Conservation (phyloP, 2,329 filamentous ascomycete genomes). For the Beauveria medogensis region DNA sequence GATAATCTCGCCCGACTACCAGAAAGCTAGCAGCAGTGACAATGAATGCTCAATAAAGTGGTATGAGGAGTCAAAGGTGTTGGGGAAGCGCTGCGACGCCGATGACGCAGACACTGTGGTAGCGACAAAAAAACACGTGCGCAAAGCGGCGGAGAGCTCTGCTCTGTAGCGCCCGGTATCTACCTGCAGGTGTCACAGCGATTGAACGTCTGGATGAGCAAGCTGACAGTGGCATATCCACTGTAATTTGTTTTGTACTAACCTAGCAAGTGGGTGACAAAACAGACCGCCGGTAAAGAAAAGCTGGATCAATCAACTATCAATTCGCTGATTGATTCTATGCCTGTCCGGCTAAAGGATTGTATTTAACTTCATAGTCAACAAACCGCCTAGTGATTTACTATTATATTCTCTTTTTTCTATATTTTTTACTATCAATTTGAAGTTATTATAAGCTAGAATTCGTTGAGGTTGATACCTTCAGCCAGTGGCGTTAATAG, state of each 20-base stretch:
- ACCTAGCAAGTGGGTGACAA: too few relatives aligned
- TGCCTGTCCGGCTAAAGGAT: too few relatives aligned
- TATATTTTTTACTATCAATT: too few relatives aligned
- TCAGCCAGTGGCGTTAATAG: neutral
- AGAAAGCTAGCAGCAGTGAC: neutral
- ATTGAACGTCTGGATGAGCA: neutral
- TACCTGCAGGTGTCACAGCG: neutral
- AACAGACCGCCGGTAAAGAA: too few relatives aligned
- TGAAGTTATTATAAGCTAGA: too few relatives aligned
- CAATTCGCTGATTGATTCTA: too few relatives aligned
- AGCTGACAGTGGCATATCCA: neutral
- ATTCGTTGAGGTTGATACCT: too few relatives aligned
- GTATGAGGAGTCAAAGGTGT: neutral
- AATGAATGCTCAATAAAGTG: neutral
- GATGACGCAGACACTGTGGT: neutral
- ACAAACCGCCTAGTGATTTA: too few relatives aligned
- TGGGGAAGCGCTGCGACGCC: neutral
- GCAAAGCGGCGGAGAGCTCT: neutral
- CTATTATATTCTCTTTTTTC: too few relatives aligned
- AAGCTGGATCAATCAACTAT: too few relatives aligned
- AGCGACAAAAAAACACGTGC: neutral
- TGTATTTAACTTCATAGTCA: too few relatives aligned
- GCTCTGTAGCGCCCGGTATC: neutral
- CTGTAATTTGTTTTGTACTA: neutral
- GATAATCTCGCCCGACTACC: neutral